Base-by-base conservation (phyloP, 768 basidiomycete species). In the Coprinopsis sp. region DNA sequence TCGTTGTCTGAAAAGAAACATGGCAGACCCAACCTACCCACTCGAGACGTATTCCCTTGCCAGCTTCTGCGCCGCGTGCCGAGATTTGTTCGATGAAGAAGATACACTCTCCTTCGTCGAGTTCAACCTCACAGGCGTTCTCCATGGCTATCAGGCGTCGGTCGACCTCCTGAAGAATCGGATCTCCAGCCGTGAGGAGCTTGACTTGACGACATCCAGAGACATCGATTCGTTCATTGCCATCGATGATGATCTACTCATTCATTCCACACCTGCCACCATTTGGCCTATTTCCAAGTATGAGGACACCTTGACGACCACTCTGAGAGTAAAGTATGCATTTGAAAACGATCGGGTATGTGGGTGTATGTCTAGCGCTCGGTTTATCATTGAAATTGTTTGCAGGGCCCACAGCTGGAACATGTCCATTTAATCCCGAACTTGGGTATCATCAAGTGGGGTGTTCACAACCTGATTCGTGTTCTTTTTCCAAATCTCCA, bases 181-280 rank as follows among this genome's bases (percentile, higher is more conserved):
- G 11, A 24, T 40, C 7, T 7, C 7, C 24, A 18, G 11, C 39
- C 16, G 11, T 7, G 24, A 40, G 12, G 21, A 14, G 16, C 10
- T 6, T 14, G 7, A 11, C 18, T 23, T 44, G 14, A 14, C 13
- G 12, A 33, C n/a, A 11, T 18, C 30, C 3, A 6, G 33, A 8
- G 44, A 44, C 44, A 19, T 33, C 6, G 44, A 44, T 33, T 44
- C 44, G 12, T 6, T 44, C 14, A 14, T 44, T 21, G 44, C 31
- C 6, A 10, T 33, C 12, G 16, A 25, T 23, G 10, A 6, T 2
- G 8, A 34, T 7, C 36, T 46, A 18, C 7, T 16, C 3, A 14
- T 36, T 19, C 21, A 18, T 13, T 28, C 13, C 6, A 12, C 44
- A 14, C 21, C 22, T 3, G 12, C 37, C 6, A 37, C 31, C 8